Conservation (phyloP, 495 filamentous ascomycete genomes). For the Hamigera avellanea region DNA sequence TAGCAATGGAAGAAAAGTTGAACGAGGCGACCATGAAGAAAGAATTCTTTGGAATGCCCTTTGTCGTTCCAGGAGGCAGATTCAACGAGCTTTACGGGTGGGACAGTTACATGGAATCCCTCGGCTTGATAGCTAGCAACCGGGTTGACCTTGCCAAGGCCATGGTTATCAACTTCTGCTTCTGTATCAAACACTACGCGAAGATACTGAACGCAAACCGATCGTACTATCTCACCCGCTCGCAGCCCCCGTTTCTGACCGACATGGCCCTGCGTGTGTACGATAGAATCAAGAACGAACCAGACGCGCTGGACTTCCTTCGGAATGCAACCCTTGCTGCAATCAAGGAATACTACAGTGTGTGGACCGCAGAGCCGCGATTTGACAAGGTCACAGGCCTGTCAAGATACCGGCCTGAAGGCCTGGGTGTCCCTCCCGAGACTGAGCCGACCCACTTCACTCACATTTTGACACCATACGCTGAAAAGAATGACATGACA, state of each 20-base stretch:
- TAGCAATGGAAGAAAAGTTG: conserved; percentile 69
- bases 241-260: conserved; percentile 93
- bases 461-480: conserved; percentile 78
- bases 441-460: conserved; percentile 82
- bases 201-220: conserved; percentile 96
- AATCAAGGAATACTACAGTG: conserved; percentile 91
- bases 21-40: conserved; percentile 54
- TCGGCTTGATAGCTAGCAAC: conserved; percentile 73
- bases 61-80: conserved; percentile 88
- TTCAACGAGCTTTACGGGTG: conserved; percentile 98
- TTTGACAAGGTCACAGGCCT: conserved; percentile 72
- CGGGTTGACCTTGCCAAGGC: conserved; percentile 75
- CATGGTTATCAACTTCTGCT: conserved; percentile 93
- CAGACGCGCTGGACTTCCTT: conserved; percentile 66
- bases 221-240: conserved; percentile 85
- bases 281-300: conserved; percentile 74
- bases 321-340: conserved; percentile 69
- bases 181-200: conserved; percentile 95
- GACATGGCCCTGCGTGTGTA: conserved; percentile 92
- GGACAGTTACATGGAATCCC: conserved; percentile 95
- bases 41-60: conserved; percentile 69
- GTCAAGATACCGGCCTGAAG: conserved; percentile 77
- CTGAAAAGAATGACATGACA: conserved; percentile 67
- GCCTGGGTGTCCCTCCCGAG: conserved; percentile 87
- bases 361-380: conserved; percentile 77